Evolutionary conservation across 2,329 filamentous ascomycete genomes (phyloP), one percentile per base, ranked within the genome.

Genomic region (Microsporum ferrugineum): DNA sequence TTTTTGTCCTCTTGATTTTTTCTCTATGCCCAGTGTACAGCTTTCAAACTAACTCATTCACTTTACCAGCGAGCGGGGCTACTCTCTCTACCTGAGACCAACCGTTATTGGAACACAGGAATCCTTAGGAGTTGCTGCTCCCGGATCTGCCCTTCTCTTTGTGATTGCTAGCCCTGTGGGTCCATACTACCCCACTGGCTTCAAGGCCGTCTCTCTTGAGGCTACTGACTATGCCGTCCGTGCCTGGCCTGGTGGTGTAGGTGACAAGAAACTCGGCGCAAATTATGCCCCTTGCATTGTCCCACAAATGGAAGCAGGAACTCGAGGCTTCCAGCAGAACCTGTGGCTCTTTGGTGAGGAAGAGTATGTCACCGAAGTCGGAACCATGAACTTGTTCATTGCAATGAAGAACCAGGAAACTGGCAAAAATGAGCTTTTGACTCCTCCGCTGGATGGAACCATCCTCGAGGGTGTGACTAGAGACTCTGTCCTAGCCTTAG

Each of bases 241-340:
- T 67, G 94, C 94, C 61, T 99, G 94, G 94, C 94, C 94, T 55
- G 94, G 94, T 63, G 94, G 94, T 72, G 92, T 96, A 36, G 94
- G 94, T 69, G 91, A 97, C 80, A 95, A 94, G 84, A 99, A 99
- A 80, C 85, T 99, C 38, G 94, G 94, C 64, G 94, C 92, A 71
- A 99, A 99, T 83, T 99, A 99, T 75, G 94, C 94, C n/a, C 94
- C 94, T 4, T 97, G 94, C 79, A 92, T 99, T 70, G 80, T 97
- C n/a, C 94, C 94, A 17, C 94, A 99, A 78, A 84, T 94, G 69
- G 84, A 96, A 76, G 94, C 94, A 47, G 90, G 91, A 53, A 88
- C 86, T 74, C 85, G 91, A 61, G 94, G 94, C 27, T 96, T 91
- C 82, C 92, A 97, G 78, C 94, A 99, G 80, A 99, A 97, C 77